A percentile compares a stretch with the other conserved stretches of the same genome.
phyloP scores from a whole-genome alignment of 306 rosid genomes.

The Parietaria judaica region DNA sequence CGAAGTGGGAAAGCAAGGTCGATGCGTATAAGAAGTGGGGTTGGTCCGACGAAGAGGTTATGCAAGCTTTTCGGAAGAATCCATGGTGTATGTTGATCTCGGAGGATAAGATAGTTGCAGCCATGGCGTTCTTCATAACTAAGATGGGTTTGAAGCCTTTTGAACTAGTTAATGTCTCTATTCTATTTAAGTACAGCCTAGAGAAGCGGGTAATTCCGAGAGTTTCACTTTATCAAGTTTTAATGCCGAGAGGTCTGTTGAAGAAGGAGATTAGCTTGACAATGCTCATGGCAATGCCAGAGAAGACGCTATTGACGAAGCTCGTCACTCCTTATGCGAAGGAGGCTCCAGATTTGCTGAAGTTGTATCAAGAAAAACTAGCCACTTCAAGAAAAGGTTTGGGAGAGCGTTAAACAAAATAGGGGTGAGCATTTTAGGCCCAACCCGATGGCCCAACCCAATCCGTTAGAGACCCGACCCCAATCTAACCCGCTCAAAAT shows the following conservation, averaged over 20 bases:
- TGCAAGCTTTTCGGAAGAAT: constrained; percentile 24
- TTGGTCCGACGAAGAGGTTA: constrained; percentile 32
- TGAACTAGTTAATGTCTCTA: constrained; percentile 6
- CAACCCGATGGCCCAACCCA: too few species aligned
- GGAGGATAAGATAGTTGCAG: constrained; percentile 23
- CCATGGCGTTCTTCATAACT: constrained; percentile 34
- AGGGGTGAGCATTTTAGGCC: too few species aligned
- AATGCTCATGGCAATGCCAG: neutral
- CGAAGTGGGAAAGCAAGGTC: constrained; percentile 34
- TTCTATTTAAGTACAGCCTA: constrained; percentile 15
- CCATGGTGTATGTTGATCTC: constrained; percentile 32
- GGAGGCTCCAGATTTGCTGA: neutral
- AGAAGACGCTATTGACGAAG: neutral
- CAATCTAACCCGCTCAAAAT: too few species aligned
- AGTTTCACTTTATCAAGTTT: constrained; percentile 17
- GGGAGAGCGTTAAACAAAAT: too few species aligned
- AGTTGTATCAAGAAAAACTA: neutral
- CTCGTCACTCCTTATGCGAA: neutral
- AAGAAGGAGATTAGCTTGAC: neutral
- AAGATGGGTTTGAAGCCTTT: constrained; percentile 23
- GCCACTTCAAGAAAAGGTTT: too few species aligned
- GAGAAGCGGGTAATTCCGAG: constrained; percentile 35
- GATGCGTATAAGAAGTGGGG: constrained; percentile 47
- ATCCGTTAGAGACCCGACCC: too few species aligned
- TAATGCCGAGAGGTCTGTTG: constrained; percentile 25